Evolutionary conservation across 1,284 basidiomycete genomes (phyloP).

Genomic region (Xerocomus amazonicus): DNA sequence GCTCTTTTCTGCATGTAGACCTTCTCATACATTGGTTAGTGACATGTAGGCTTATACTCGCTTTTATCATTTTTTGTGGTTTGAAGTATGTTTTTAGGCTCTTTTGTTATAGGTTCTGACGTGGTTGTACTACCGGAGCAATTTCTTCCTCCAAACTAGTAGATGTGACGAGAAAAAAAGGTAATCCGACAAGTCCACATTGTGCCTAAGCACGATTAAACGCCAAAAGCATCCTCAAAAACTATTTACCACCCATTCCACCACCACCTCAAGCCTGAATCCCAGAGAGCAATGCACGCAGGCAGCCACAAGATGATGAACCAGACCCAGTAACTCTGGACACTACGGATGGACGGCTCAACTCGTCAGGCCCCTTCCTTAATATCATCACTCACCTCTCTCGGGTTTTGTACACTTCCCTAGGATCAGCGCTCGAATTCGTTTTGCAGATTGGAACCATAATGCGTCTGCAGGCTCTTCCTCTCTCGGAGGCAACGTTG

Average conservation of each 20-base stretch:
- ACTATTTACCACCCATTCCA: background rate
- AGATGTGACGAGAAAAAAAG: background rate
- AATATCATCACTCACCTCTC: slow-evolving; percentile 14
- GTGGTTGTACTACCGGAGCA: background rate
- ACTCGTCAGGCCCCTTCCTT: background rate
- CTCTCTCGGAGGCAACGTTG: slow-evolving; percentile 20
- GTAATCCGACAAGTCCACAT: background rate
- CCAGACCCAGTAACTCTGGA: background rate
- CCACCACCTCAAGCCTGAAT: background rate
- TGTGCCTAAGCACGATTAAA: background rate
- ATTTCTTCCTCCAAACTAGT: background rate
- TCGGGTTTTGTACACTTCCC: slow-evolving; percentile 11
- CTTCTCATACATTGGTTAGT: background rate
- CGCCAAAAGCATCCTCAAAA: too few species aligned
- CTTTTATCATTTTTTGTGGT: background rate
- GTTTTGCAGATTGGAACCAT: slow-evolving; percentile 18
- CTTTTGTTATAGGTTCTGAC: background rate
- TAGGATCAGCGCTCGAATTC: slow-evolving; percentile 13
- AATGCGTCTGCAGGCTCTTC: slow-evolving; percentile 10
- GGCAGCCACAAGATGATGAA: slow-evolving; percentile 2
- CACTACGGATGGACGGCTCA: slow-evolving; percentile 9
- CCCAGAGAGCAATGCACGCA: slow-evolving; percentile 4
- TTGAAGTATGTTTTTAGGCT: background rate
- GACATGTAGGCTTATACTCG: background rate
- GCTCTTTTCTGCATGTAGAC: background rate